A percentile compares a stretch with the other conserved stretches of the same genome.
phyloP scores from a whole-genome alignment of 495 filamentous ascomycete species.

The Penicillium coprophilum region DNA sequence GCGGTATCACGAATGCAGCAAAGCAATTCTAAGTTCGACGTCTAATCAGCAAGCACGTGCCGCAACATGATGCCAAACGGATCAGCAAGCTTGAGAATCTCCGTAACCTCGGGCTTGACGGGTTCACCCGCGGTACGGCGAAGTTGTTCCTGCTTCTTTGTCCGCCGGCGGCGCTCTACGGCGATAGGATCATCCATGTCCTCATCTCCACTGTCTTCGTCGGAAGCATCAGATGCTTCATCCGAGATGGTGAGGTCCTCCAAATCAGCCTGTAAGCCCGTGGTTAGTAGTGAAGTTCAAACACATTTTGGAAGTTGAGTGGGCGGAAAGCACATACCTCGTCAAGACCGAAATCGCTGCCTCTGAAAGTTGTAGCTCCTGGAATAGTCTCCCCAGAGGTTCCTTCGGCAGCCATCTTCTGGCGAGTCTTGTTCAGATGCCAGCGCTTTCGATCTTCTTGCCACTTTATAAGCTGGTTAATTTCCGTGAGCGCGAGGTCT shows the following conservation, averaged over 20 bases:
- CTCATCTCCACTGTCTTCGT: constrained; percentile 73
- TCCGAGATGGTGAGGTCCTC: constrained; percentile 79
- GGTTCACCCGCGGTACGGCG: constrained; percentile 87
- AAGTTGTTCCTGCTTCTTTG: constrained; percentile 73
- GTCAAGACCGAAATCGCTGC: constrained; percentile 85
- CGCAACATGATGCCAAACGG: constrained; percentile 84
- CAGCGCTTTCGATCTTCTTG: constrained; percentile 92
- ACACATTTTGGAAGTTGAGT: constrained; percentile 5
- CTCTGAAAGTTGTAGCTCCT: constrained; percentile 60
- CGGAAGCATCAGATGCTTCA: constrained; percentile 61
- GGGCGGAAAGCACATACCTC: constrained; percentile 49
- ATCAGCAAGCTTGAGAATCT: constrained; percentile 74
- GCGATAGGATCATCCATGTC: constrained; percentile 76
- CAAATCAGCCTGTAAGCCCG: constrained; percentile 57
- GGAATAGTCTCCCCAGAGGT: constrained; percentile 42
- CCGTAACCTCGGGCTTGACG: constrained; percentile 72
- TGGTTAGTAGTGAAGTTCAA: constrained; percentile 16
- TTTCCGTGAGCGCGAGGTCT: constrained; percentile 71
- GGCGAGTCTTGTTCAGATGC: constrained; percentile 95
- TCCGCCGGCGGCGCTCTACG: constrained; percentile 74
- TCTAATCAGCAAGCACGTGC: constrained; percentile 76
- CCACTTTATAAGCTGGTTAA: constrained; percentile 84
- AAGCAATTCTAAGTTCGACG: background rate
- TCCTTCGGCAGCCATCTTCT: constrained; percentile 95
- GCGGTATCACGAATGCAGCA: constrained; percentile 1